These are phyloP conservation scores for Bremia lactucae DNA, from an alignment of 352 stramenopile species.

Conservation along the genomic window DNA sequence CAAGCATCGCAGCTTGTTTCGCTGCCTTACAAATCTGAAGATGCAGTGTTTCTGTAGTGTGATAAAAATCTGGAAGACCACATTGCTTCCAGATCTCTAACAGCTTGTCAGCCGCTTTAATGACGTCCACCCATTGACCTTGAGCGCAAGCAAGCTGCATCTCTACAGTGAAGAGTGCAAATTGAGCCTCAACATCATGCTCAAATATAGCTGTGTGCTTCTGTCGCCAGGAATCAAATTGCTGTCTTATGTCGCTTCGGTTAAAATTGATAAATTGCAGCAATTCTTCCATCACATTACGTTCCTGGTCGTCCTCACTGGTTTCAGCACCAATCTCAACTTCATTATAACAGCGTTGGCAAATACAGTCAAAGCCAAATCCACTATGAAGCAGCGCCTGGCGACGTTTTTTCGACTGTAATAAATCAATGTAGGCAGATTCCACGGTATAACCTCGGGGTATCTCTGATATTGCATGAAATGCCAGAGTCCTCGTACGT, in stretches of 20 bases:
- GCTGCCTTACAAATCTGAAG: slow-evolving; percentile 37
- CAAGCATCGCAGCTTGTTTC: slow-evolving; percentile 11
- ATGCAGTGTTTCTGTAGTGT: slow-evolving; percentile 40
- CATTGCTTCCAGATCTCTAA: slow-evolving; percentile 25
- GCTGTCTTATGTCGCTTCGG: slow-evolving; percentile 2
- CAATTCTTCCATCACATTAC: slow-evolving; percentile 18
- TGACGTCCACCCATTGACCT: slow-evolving; percentile 19
- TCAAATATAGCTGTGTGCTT: slow-evolving; percentile 12
- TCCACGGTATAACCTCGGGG: slow-evolving; percentile 21
- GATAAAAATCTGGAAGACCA: slow-evolving; percentile 21
- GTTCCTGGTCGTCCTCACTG: slow-evolving; percentile 7
- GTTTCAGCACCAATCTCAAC: neutral
- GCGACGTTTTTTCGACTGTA: slow-evolving; percentile 23
- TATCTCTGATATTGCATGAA: slow-evolving; percentile 35
- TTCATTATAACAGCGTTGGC: slow-evolving; percentile 27
- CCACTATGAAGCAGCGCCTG: slow-evolving; percentile 23
- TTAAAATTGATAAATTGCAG: slow-evolving; percentile 16
- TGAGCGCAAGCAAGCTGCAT: slow-evolving; percentile 24
- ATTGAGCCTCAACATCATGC: slow-evolving; percentile 21
- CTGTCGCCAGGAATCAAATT: slow-evolving; percentile 7
- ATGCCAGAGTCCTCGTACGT: slow-evolving; percentile 30
- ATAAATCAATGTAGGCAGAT: slow-evolving; percentile 49
- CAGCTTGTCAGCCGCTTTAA: slow-evolving; percentile 21
- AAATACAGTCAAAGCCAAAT: slow-evolving; percentile 49
- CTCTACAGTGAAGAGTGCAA: slow-evolving; percentile 31